Conservation (phyloP, 2,329 filamentous ascomycete genomes). For the Ophiostoma montium region DNA sequence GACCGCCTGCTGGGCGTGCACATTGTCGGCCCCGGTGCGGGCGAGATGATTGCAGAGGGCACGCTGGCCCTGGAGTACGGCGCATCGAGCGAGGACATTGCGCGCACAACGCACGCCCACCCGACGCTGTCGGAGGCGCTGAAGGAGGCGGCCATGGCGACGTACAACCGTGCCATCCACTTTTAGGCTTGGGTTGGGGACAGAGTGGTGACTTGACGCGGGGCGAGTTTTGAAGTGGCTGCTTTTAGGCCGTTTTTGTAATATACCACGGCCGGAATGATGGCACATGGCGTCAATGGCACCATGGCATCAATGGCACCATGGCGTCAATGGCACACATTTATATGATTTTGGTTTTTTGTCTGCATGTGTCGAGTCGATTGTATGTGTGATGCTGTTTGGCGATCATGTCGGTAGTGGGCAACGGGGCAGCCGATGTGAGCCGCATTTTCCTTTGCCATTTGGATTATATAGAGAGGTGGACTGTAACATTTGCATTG, state of each 20-base stretch:
- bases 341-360: not conserved
- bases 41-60: constrained; percentile 98
- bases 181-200: constrained; percentile 41
- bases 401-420: no score
- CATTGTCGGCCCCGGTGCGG: constrained; percentile 90
- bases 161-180: constrained; percentile 90
- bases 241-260: constrained; percentile 1
- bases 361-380: not conserved
- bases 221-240: not conserved
- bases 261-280: constrained; percentile 2
- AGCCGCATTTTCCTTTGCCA: no score
- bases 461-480: no score
- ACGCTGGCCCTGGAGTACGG: constrained; percentile 93
- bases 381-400: not conserved
- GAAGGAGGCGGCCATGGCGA: constrained; percentile 99
- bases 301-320: constrained; percentile 1
- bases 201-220: not conserved
- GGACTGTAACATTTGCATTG: no score
- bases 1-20: constrained; percentile 91
- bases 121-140: constrained; percentile 93
- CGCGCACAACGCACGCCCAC: constrained; percentile 90
- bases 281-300: not conserved
- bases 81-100: constrained; percentile 87
- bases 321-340: not conserved
- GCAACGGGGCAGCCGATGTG: no score